Evolutionary conservation across 192 early-diverging fungal species (phyloP).

Genomic region (Thoreauomyces humboldtii): DNA sequence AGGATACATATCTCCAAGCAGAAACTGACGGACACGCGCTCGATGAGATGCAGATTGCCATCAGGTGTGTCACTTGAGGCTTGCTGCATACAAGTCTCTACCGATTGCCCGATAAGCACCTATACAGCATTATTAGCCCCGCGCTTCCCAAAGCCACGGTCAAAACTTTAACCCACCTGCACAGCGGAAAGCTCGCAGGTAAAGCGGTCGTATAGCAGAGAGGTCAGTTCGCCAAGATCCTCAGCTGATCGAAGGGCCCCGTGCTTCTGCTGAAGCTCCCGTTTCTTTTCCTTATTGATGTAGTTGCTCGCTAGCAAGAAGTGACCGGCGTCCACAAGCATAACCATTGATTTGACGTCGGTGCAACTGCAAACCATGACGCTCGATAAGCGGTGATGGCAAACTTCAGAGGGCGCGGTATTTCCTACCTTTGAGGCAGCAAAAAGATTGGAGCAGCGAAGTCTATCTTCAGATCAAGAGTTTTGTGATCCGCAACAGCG

Average conservation of each 20-base stretch:
- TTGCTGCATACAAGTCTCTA: slow-evolving; percentile 69
- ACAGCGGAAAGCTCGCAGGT: slow-evolving; percentile 74
- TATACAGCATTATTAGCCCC: background rate
- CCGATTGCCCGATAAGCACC: slow-evolving; percentile 73
- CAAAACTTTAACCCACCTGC: slow-evolving; percentile 49
- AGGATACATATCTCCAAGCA: slow-evolving; percentile 82
- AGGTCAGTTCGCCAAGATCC: slow-evolving; percentile 70
- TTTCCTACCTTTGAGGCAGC: slow-evolving; percentile 59
- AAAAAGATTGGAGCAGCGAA: slow-evolving; percentile 95
- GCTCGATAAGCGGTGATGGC: too few species aligned
- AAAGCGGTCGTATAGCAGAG: slow-evolving; percentile 91
- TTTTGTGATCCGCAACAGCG: slow-evolving; percentile 85
- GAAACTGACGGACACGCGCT: slow-evolving; percentile 82
- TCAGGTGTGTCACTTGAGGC: slow-evolving; percentile 53
- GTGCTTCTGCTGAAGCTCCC: slow-evolving; percentile 67
- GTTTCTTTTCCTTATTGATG: slow-evolving; percentile 64
- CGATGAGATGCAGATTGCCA: slow-evolving; percentile 77
- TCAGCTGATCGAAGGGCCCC: slow-evolving; percentile 54
- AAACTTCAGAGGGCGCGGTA: too few species aligned
- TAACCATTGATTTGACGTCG: slow-evolving; percentile 42
- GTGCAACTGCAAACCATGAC: slow-evolving; percentile 11
- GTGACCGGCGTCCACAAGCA: slow-evolving; percentile 90
- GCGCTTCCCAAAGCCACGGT: background rate
- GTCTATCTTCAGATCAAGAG: slow-evolving; percentile 88
- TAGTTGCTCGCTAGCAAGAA: slow-evolving; percentile 85